phyloP scores from a whole-genome alignment of 495 filamentous ascomycete genomes.

The Polyplosphaeria fusca region DNA sequence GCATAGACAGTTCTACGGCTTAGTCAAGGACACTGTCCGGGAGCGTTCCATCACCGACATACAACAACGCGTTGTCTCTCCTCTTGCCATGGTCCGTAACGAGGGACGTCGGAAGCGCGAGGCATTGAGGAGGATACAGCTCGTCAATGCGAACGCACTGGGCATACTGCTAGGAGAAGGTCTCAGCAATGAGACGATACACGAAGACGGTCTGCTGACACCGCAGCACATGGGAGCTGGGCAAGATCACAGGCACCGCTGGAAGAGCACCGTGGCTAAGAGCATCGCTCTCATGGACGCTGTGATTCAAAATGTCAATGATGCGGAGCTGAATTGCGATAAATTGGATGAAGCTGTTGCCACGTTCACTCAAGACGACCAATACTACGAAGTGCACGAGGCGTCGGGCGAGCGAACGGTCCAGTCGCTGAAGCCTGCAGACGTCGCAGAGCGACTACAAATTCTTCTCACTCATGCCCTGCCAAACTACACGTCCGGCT shows the following conservation, averaged over 20 bases:
- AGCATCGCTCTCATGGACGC: conserved; percentile 79
- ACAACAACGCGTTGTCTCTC: conserved; percentile 60
- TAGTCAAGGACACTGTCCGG: conserved; percentile 68
- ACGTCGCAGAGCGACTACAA: conserved; percentile 65
- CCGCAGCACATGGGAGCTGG: conserved; percentile 41
- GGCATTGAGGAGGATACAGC: conserved; percentile 61
- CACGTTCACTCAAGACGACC: conserved; percentile 58
- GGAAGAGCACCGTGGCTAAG: conserved; percentile 67
- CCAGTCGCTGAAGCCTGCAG: conserved; percentile 47
- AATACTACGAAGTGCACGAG: conserved; percentile 46
- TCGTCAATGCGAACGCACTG: conserved; percentile 79
- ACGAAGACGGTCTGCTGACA: conserved; percentile 42
- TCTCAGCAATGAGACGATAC: conserved; percentile 49
- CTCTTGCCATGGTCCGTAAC: conserved; percentile 64
- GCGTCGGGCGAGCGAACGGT: conserved; percentile 35
- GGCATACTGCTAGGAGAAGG: conserved; percentile 83
- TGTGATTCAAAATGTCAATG: conserved; percentile 60
- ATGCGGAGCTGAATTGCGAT: conserved; percentile 51
- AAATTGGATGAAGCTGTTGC: conserved; percentile 78
- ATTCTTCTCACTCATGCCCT: conserved; percentile 58
- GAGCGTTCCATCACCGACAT: conserved; percentile 61
- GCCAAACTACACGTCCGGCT: conserved; percentile 55
- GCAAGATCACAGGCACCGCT: conserved; percentile 54
- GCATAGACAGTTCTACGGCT: conserved; percentile 72
- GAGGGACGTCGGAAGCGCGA: conserved; percentile 68